Conservation (phyloP, 768 basidiomycete genomes). For the Vararia minispora region DNA sequence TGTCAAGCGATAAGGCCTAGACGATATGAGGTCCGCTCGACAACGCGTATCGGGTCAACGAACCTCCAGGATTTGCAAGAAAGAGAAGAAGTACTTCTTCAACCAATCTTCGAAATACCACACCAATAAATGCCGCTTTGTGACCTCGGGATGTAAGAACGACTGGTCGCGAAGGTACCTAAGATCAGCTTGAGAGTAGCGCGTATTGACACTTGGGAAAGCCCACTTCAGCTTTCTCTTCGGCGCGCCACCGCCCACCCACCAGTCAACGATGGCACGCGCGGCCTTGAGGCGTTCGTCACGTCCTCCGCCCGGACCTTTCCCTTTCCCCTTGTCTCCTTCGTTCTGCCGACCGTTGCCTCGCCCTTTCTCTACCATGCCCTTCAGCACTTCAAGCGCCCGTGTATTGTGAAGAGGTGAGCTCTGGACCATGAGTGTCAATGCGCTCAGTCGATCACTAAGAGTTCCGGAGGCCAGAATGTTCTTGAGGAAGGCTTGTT, state of each 20-base stretch:
- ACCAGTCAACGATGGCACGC: conserved; percentile 93
- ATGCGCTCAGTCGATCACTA: conserved; percentile 82
- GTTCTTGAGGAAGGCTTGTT: conserved; percentile 71
- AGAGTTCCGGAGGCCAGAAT: conserved; percentile 84
- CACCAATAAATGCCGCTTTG: conserved; percentile 61
- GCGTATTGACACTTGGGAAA: not conserved
- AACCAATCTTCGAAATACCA: conserved; percentile 98
- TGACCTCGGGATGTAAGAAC: conserved; percentile 45
- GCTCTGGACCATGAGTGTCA: conserved; percentile 81
- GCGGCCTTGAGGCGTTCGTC: conserved; percentile 88
- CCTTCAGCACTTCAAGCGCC: conserved; percentile 64
- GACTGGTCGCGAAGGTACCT: conserved; percentile 93
- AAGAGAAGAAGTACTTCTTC: conserved; percentile 91
- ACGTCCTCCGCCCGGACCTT: conserved; percentile 33
- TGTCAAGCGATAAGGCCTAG: conserved; percentile 73
- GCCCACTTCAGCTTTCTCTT: conserved; percentile 75
- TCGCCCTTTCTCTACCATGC: conserved; percentile 67
- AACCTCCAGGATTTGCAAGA: conserved; percentile 87
- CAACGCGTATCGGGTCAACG: conserved; percentile 6
- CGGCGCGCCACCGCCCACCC: conserved; percentile 90
- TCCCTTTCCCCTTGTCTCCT: conserved; percentile 6
- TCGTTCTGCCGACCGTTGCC: conserved; percentile 43
- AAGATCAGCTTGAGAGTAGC: not conserved
- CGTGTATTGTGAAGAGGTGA: conserved; percentile 80
- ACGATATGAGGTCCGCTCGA: not conserved